Evolutionary conservation across 441 rosid species (phyloP), one percentile per base, ranked within the genome.

Genomic region (Gossypium laxum): DNA sequence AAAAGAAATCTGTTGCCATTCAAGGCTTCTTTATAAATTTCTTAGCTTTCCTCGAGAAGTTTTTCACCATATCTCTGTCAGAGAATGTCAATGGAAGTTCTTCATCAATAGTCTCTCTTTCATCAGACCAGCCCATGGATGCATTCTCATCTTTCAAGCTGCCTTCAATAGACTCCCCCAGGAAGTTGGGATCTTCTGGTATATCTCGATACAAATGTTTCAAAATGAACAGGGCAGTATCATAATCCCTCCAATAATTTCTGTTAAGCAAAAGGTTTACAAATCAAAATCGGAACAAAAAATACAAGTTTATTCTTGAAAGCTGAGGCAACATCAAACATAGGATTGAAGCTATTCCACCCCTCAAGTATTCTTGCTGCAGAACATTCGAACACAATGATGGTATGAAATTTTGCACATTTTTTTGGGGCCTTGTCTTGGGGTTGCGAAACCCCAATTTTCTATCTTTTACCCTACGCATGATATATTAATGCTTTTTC

Each of bases 231-330:
- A 93, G 92, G 24, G 97, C 97, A n/a, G 97, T 90, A 76, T 93
- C 98, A 26, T 64, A 45, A 79, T 93, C 98, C 82, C 98, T 90
- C 97, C 97, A 90, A 74, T 91, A 89, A 83, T 93, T 93, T 78
- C 98, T 93, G 94, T 74, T 66, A 18, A 58, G 69, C 62, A 59
- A 28, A 38, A 79, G 51, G 77, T 73, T 54, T 57, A 61, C 18
- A 5, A 8, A 64, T 66, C 56, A 34, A 71, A 60, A 50, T 22
- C 6, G 5, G 59, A 67, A 7, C 18, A 67, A 45, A 21, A 28
- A 24, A 26, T 22, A 47, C 17, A 22, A 2, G 18, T 14, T 30
- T 19, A 62, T 43, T 2, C 41, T 19, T 24, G 32, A 18, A 69
- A 69, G 8, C 21, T 69, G 21, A 48, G 57, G 57, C 15, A 67